Evolutionary conservation across 176 grass and related monocot genomes (phyloP).

Genomic region (Luzula sylvatica): DNA sequence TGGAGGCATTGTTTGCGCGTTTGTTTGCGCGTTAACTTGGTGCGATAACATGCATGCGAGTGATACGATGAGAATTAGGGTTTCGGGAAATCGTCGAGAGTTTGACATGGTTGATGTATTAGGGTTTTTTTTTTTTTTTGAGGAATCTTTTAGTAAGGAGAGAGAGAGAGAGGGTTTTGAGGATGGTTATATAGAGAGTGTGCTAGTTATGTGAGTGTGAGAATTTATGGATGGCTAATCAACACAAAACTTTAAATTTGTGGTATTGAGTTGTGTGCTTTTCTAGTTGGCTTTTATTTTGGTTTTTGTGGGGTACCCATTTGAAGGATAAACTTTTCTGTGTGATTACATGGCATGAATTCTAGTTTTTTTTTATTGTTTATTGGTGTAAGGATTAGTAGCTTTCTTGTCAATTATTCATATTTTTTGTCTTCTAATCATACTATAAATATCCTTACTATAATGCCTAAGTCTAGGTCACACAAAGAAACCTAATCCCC

Average conservation of each 20-base stretch:
- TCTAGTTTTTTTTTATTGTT: too few relatives aligned
- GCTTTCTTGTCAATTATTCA: too few relatives aligned
- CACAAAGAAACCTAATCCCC: too few relatives aligned
- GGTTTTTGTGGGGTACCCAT: constrained; percentile 1
- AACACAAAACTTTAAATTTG: constrained; percentile 16
- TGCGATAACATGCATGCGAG: constrained; percentile 17
- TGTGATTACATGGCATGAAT: constrained; percentile 12
- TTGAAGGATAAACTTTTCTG: background rate
- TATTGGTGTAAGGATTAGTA: too few relatives aligned
- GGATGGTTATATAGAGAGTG: too few relatives aligned
- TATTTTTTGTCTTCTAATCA: too few relatives aligned
- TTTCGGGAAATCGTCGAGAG: background rate
- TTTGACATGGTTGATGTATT: constrained; percentile 22
- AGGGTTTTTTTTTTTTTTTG: constrained; percentile 9
- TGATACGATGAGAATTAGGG: background rate
- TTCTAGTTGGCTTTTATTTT: constrained; percentile 17
- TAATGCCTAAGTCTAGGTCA: too few relatives aligned
- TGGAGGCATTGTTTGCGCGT: constrained; percentile 19
- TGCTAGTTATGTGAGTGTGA: background rate
- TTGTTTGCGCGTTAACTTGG: too few relatives aligned
- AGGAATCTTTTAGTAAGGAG: background rate
- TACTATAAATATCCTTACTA: too few relatives aligned
- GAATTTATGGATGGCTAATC: constrained; percentile 1
- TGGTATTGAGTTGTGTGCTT: constrained; percentile 24
- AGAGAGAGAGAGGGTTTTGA: too few relatives aligned